Evolutionary conservation across 768 basidiomycete species (phyloP), one percentile per base, ranked within the genome.

Genomic region (Albatrellus ellisii): DNA sequence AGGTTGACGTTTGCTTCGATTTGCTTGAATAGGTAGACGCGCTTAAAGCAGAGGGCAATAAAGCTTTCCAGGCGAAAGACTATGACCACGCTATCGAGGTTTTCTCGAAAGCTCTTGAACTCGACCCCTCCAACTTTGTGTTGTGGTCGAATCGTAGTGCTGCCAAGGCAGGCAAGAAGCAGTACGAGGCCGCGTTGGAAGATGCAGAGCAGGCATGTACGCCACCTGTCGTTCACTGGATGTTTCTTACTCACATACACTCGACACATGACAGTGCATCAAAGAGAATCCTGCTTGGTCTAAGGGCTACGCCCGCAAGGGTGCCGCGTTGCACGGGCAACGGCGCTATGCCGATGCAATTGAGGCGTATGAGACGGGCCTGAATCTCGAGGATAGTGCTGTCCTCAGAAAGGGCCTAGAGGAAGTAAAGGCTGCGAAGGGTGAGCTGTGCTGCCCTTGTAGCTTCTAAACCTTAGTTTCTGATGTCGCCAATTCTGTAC

Each of bases 71-170:
- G 28, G 87, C 87, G 42, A 95, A 90, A 59, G 76, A 95, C 53
- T 95, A 86, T 63, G 79, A 87, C 65, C 77, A 71, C 53, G 91
- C 92, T 6, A 85, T 87, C 66, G 72, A 81, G 55, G 64, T 83
- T 36, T 89, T 88, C 62, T 69, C 75, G 4, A 71, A 88, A 54
- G 92, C 86, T 15, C 84, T 97, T 56, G 75, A 70, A 36, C 53
- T 92, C 52, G 90, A 95, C 62, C 67, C 81, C 2, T 67, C 65
- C 27, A 94, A 94, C 56, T 81, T 84, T 59, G 91, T 97, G 41
- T 66, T 95, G 7, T 95, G 74, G 63, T 94, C 90, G 12, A 97
- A 97, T 58, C 72, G 92, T 44, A 91, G 88, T 54, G 92, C 91
- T 15, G 85, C 88, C 12, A 75, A 86, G 56, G 74, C 79, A n/a